Evolutionary conservation across 2,329 filamentous ascomycete genomes (phyloP).

Genomic region (Truncatella angustata): DNA sequence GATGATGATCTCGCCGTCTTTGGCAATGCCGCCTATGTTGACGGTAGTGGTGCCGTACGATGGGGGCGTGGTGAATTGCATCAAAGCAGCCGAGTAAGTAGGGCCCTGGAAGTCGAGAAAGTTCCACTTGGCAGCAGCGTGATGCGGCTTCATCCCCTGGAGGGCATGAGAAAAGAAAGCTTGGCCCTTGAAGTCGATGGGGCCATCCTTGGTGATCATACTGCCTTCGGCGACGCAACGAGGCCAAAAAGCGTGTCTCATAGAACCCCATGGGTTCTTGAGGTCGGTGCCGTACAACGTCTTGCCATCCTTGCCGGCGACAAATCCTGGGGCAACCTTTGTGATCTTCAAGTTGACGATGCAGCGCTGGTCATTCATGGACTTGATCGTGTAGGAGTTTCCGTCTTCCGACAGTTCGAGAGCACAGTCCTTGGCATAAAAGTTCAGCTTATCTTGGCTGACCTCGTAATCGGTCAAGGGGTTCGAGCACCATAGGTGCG

Average conservation of each 20-base stretch:
- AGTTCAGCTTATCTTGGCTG: slow-evolving; percentile 77
- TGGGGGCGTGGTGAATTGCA: slow-evolving; percentile 93
- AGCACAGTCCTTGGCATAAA: slow-evolving; percentile 83
- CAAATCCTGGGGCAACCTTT: slow-evolving; percentile 74
- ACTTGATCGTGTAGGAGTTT: slow-evolving; percentile 83
- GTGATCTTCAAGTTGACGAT: slow-evolving; percentile 86
- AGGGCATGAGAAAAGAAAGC: slow-evolving; percentile 81
- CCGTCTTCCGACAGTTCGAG: slow-evolving; percentile 85
- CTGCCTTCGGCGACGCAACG: slow-evolving; percentile 78
- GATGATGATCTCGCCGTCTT: slow-evolving; percentile 75
- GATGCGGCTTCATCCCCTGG: slow-evolving; percentile 99
- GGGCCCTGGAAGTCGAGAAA: slow-evolving; percentile 90
- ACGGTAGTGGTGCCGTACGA: slow-evolving; percentile 88
- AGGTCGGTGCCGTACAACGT: slow-evolving; percentile 85
- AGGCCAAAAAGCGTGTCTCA: slow-evolving; percentile 95
- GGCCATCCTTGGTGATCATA: slow-evolving; percentile 78
- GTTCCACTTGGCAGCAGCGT: slow-evolving; percentile 89
- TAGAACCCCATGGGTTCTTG: slow-evolving; percentile 82
- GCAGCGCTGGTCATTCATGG: slow-evolving; percentile 74
- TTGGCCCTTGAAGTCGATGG: slow-evolving; percentile 77
- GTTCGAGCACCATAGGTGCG: slow-evolving; percentile 81
- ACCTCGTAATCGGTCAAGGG: slow-evolving; percentile 78
- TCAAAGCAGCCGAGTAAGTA: slow-evolving; percentile 82
- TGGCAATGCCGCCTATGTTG: slow-evolving; percentile 77
- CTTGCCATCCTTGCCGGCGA: slow-evolving; percentile 79